Evolutionary conservation across 2,329 filamentous ascomycete genomes (phyloP).

Genomic region (Corynespora cassiicola): DNA sequence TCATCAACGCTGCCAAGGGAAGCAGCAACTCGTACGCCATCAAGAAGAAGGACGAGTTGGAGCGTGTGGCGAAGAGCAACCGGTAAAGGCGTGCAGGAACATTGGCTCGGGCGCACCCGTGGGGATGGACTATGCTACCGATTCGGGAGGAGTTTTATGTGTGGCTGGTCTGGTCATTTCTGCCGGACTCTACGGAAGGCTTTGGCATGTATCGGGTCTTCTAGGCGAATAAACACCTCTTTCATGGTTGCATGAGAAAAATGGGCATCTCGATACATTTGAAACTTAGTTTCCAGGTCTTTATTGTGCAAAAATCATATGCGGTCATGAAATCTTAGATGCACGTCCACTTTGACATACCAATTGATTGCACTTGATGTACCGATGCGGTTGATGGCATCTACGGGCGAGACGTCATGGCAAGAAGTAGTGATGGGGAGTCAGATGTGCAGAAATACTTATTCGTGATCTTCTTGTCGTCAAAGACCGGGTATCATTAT

Average conservation of each 20-base stretch:
- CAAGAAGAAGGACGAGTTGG: conserved; percentile 99
- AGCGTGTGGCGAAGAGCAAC: conserved; percentile 99
- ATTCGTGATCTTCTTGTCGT: too few relatives aligned
- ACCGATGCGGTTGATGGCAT: too few relatives aligned
- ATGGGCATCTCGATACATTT: conserved; percentile 40
- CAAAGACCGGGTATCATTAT: too few relatives aligned
- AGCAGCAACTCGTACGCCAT: conserved; percentile 99
- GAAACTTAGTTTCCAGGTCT: neutral
- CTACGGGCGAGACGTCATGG: too few relatives aligned
- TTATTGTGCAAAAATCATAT: too few relatives aligned
- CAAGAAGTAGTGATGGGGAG: too few relatives aligned
- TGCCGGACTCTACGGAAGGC: conserved; percentile 38
- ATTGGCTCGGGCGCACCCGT: conserved; percentile 18
- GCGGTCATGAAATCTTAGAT: neutral
- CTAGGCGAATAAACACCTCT: conserved; percentile 46
- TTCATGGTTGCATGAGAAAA: conserved; percentile 50
- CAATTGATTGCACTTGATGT: too few relatives aligned
- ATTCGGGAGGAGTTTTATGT: conserved; percentile 41
- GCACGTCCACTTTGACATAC: too few relatives aligned
- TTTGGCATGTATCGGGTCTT: conserved; percentile 46
- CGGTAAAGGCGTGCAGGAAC: conserved; percentile 72
- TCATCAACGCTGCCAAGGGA: conserved; percentile 99
- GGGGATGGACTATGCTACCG: conserved; percentile 36
- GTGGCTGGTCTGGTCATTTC: conserved; percentile 35
- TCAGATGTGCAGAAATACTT: too few relatives aligned